Conservation (phyloP, 1,284 basidiomycete genomes). For the Athelia sp. region DNA sequence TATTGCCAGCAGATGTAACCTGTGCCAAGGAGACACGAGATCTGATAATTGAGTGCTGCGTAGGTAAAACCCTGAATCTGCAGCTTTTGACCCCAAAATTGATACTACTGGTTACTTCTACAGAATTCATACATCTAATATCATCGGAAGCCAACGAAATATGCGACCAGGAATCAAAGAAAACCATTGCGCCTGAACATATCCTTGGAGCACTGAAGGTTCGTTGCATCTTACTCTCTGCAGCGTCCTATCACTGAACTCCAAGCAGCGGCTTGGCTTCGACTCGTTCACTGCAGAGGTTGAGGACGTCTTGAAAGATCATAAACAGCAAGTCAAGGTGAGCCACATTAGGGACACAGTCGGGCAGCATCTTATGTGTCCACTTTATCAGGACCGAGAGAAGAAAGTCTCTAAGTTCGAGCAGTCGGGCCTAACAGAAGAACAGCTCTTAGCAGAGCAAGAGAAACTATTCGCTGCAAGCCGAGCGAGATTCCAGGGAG, state of each 20-base stretch:
- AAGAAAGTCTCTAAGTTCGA: constrained; percentile 88
- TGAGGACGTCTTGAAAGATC: constrained; percentile 88
- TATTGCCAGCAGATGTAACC: constrained; percentile 84
- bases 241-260: constrained; percentile 6
- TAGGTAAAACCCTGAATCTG: constrained; percentile 59
- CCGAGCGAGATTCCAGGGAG: constrained; percentile 60
- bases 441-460: constrained; percentile 85
- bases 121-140: constrained; percentile 97
- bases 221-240: constrained; percentile 16
- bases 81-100: constrained; percentile 7
- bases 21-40: constrained; percentile 97
- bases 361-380: constrained; percentile 1
- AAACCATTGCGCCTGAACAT: constrained; percentile 98
- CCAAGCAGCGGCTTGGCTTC: constrained; percentile 76
- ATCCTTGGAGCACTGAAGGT: constrained; percentile 92
- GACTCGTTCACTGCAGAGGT: constrained; percentile 85
- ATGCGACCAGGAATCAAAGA: constrained; percentile 98
- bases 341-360: constrained; percentile 18
- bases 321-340: constrained; percentile 93
- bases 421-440: constrained; percentile 86
- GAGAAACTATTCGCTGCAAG: constrained; percentile 90
- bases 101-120: neutral
- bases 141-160: constrained; percentile 98
- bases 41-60: constrained; percentile 96
- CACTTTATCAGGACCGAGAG: constrained; percentile 64